Base-by-base conservation (phyloP, 148 eudicot species). In the Amaranthus hypochondriacus region DNA sequence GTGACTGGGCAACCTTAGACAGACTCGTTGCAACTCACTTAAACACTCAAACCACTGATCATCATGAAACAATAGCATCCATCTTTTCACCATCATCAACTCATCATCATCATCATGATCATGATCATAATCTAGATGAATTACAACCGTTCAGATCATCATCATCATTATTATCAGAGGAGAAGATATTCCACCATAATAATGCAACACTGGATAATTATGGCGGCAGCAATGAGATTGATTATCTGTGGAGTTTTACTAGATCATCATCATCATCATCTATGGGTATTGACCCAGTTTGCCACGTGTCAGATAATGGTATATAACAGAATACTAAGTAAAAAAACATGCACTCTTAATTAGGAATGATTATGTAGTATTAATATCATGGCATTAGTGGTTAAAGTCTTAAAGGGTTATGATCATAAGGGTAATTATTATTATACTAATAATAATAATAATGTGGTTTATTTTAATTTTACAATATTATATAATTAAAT, bases 1-100 rank as follows among this genome's bases (percentile, higher is more conserved):
- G 75, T 43, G 86, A 80, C 43, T 83, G 86, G 86, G 81, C 83
- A 10, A 57, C 76, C 48, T 52, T 83, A 48, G 83, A 83, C 55
- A 74, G 79, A 21, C 73, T 80, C 51, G 83, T 83, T 7, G 83
- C 83, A 39, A 74, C 83, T 11, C 83, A 83, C 71, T 68, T 80
- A 49, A 83, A 76, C 66, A 78, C 77, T 44, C 85, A 72, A 3
- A 56, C 63, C 10, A 67, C 62, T 39, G 13, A 14, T 39, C 61
- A 66, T 5, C 48, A 55, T 44, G 61, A 60, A 18, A 57, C 68
- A 9, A 77, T 80, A 74, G 68, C 76, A 49, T 74, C 77, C 5
- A 75, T 75, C 9, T 80, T 76, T 15, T 60, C 83, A 57, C 74
- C 81, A 50, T 52, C 76, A 58, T 62, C 82, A 66, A 28, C 61